Evolutionary conservation across 2,329 filamentous ascomycete species (phyloP).

Genomic region (Cytospora chrysosperma): DNA sequence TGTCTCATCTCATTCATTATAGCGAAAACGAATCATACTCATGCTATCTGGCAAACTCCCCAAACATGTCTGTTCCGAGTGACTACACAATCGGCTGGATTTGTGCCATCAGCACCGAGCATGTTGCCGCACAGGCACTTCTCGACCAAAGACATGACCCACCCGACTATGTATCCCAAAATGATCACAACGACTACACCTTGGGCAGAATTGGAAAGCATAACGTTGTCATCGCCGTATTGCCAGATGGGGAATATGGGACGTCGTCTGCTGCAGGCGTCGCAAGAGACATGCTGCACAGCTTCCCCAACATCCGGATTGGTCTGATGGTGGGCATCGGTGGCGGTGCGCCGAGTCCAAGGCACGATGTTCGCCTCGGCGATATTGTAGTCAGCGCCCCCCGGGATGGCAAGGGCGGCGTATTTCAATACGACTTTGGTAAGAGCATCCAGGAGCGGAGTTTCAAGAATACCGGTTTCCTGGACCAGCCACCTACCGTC

Average conservation of each 20-base stretch:
- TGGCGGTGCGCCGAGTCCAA: constrained; percentile 36
- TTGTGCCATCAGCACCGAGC: constrained; percentile 5
- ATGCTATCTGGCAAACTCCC: too few species aligned
- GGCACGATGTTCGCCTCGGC: constrained; percentile 38
- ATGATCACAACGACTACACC: constrained; percentile 35
- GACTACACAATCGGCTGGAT: constrained; percentile 22
- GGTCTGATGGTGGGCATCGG: constrained; percentile 37
- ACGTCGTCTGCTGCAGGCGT: constrained; percentile 31
- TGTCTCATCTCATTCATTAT: too few species aligned
- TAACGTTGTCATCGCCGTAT: constrained; percentile 35
- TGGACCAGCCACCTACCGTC: background rate
- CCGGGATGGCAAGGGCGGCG: constrained; percentile 25
- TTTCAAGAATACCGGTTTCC: background rate
- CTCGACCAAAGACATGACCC: constrained; percentile 14
- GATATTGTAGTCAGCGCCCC: constrained; percentile 34
- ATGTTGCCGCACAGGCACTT: constrained; percentile 4
- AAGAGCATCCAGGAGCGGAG: constrained; percentile 26
- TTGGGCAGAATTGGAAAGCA: constrained; percentile 35
- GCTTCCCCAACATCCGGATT: constrained; percentile 33
- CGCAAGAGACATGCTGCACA: constrained; percentile 32
- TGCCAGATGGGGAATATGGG: constrained; percentile 33
- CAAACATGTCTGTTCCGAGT: too few species aligned
- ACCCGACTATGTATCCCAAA: background rate
- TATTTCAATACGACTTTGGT: constrained; percentile 33
- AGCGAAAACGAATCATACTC: too few species aligned